Percentiles rank a stretch among this genome's conserved stretches.
Conservation (phyloP, 371 early-diverging fungal species). For the Mortierella polycephala region DNA sequence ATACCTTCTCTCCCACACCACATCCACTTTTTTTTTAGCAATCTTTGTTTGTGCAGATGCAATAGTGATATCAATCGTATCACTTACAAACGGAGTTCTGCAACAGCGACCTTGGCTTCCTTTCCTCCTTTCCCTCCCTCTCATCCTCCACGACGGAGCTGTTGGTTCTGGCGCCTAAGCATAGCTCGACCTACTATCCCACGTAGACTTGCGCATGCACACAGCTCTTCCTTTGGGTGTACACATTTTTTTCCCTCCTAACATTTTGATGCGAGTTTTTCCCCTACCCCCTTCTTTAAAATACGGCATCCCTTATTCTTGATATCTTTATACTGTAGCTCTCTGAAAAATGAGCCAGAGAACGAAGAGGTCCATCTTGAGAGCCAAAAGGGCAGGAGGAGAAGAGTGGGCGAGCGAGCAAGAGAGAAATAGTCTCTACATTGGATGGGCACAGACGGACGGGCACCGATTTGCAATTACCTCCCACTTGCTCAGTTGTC, state of each 20-base stretch:
- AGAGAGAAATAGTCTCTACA: background rate
- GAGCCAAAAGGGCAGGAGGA: slow-evolving; percentile 10
- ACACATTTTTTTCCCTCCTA: background rate
- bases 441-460: slow-evolving; percentile 1
- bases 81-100: too few species aligned
- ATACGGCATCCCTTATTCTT: slow-evolving; percentile 11
- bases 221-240: background rate
- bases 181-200: too few species aligned
- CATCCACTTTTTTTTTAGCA: too few species aligned
- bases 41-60: too few species aligned
- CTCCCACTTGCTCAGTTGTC: background rate
- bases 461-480: background rate
- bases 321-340: background rate
- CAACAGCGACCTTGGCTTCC: too few species aligned
- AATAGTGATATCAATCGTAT: too few species aligned
- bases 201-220: too few species aligned
- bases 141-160: too few species aligned
- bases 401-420: background rate
- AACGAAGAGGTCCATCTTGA: background rate
- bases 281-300: slow-evolving; percentile 6
- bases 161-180: too few species aligned
- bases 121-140: too few species aligned
- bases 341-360: background rate
- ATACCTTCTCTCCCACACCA: too few species aligned
- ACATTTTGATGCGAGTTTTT: background rate